Percentiles rank a stretch among this genome's conserved stretches.
These are phyloP conservation scores for Aspergillus fumigatus DNA, from an alignment of 2,329 filamentous ascomycete species.

Conservation along the genomic window DNA sequence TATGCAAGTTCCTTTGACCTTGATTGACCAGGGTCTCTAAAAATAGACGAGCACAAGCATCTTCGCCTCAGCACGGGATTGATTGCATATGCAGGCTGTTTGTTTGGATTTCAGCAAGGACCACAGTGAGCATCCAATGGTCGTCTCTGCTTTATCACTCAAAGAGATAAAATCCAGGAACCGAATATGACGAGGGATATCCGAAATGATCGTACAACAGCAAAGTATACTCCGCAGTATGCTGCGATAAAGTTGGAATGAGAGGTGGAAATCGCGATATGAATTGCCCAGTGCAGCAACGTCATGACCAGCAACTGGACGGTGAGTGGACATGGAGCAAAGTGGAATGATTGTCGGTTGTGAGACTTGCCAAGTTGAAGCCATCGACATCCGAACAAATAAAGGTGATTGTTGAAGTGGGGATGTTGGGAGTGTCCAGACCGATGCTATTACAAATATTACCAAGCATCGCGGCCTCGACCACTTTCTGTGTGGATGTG, in stretches of 20 bases:
- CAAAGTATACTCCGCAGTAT: not conserved
- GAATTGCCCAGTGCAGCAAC: not conserved
- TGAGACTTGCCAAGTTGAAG: not conserved
- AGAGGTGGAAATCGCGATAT: not conserved
- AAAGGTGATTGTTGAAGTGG: not conserved
- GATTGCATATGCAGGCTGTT: not conserved
- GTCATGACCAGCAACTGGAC: not conserved
- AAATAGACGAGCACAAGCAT: not conserved
- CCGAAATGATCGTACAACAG: not conserved
- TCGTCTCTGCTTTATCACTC: not conserved
- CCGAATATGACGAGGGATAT: not conserved
- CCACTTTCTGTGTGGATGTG: not conserved
- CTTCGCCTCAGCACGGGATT: not conserved
- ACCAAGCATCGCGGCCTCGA: constrained; percentile 8
- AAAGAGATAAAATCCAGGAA: not conserved
- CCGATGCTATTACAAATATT: constrained; percentile 5
- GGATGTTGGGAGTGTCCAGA: not conserved
- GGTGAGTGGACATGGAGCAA: not conserved
- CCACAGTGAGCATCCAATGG: not conserved
- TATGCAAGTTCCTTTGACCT: not conserved
- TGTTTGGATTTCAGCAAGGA: not conserved
- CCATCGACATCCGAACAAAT: not conserved
- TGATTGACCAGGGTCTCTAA: not conserved
- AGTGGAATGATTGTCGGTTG: not conserved
- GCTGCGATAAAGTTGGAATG: not conserved